Evolutionary conservation across 176 grass and related monocot species (phyloP), one percentile per base, ranked within the genome.

Genomic region (Avena insularis): DNA sequence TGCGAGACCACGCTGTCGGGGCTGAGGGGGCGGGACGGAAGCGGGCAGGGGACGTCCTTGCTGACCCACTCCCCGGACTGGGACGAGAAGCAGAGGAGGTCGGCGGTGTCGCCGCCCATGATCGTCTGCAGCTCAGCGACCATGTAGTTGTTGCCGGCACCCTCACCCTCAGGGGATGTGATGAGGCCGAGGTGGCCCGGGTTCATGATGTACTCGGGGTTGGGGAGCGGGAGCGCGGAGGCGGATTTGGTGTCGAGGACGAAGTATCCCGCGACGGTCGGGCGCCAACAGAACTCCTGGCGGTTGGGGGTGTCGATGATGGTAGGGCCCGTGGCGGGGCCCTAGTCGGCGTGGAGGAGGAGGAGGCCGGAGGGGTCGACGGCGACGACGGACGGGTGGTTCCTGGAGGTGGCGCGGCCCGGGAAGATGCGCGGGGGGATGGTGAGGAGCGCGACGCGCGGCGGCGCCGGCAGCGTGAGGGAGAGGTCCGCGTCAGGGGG

Each of bases 401-500:
- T 71, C 9, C 6, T 4, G 69, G 38, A 4, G 69, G 69, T 46
- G 69, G 69, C 9, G 19, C 69, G 40, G 40, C 2, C 38, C 4
- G 69, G 0, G 69, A 45, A 71, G 69, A 71, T 71, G 69, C 69
- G 38, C 69, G 38, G 40, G 38, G 68, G 9, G 38, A 71, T 71
- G 38, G 69, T 71, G 69, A 71, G 69, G 69, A 71, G 17, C 69
- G 38, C 19, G 38, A 71, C 69, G 69, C 38, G 69, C 69, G 69
- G 69, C 4, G 69, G 69, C 38, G 38, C 9, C 9, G 4, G 4
- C 36, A 71, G 69, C 36, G 36, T 40, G 69, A 71, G 38, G 69
- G 69, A 71, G 38, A 71, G 69, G 69, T 71, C 67, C 35, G 67
- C 67, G 67, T 36, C 67, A 3, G 1, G 17, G 5, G 67, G 36